Evolutionary conservation across 2,329 filamentous ascomycete species (phyloP).

Genomic region (Sporothrix globosa): DNA sequence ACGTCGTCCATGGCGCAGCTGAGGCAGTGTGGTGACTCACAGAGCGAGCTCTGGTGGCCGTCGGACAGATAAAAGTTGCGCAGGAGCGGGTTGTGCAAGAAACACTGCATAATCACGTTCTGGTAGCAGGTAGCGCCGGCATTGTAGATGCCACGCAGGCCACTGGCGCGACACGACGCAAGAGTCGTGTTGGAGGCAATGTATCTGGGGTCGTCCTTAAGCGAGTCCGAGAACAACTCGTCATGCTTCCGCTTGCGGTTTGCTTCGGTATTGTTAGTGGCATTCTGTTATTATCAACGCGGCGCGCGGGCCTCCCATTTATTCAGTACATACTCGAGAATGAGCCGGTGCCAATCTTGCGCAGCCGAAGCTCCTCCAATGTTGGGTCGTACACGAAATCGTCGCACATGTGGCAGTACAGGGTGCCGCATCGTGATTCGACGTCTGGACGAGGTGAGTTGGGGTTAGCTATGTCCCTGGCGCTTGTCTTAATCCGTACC

Average conservation of each 20-base stretch:
- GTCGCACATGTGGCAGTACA: constrained; percentile 81
- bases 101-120: constrained; percentile 90
- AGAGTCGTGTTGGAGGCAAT: constrained; percentile 77
- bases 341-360: constrained; percentile 68
- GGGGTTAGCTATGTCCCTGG: constrained; percentile 9
- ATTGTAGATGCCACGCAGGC: constrained; percentile 91
- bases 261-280: constrained; percentile 39
- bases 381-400: constrained; percentile 84
- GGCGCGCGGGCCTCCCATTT: too few species aligned
- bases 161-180: constrained; percentile 70
- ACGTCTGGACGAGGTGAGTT: constrained; percentile 59
- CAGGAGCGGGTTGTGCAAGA: constrained; percentile 90
- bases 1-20: constrained; percentile 74
- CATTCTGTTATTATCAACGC: neutral
- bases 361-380: constrained; percentile 72
- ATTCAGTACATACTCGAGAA: constrained; percentile 59
- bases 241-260: constrained; percentile 76
- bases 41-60: constrained; percentile 79
- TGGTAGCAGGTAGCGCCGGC: constrained; percentile 99
- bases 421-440: constrained; percentile 72
- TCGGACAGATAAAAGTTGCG: constrained; percentile 91
- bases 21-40: constrained; percentile 64
- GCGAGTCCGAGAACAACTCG: constrained; percentile 65
- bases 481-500: neutral
- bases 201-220: constrained; percentile 74